Evolutionary conservation across 2,329 filamentous ascomycete species (phyloP), one percentile per base, ranked within the genome.

Genomic region (Dothistroma pini): DNA sequence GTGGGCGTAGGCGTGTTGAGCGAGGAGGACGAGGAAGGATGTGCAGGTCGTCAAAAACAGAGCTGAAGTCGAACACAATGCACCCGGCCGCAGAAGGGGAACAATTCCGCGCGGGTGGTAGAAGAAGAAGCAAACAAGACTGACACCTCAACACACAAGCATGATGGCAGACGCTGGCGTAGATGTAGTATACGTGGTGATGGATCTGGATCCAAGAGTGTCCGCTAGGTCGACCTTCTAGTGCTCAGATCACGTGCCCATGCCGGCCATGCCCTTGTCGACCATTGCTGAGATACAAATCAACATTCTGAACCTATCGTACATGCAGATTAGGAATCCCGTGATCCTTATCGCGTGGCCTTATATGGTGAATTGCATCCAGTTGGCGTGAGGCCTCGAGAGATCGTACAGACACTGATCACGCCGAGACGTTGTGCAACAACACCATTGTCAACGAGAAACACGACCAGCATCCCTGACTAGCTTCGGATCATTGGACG

Each of bases 1-100:
- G 65, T 41, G 60, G 59, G 38, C 54, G 54, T 56, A 56, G 61
- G 35, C 31, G 56, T 53, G 35, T 62, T 59, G 49, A 55, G 58
- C 50, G 64, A 21, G 12, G 48, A 21, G 10, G 48, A 6, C 29
- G 38, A 47, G 38, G 25, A 41, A 44, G 53, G 32, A 56, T 10
- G 9, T 3, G 53, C 35, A 34, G 29, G 35, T 19, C 21, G 53
- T 34, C 16, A n/a, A 44, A 44, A 44, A 44, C n/a, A 44, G n/a
- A 44, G 41, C 41, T 44, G 41, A 14, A 51, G 48, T 38, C 29
- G 54, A 48, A 48, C 19, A 51, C 48, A 51, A 31, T 51, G 54
- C 54, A 29, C 35, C 54, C 38, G 31, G 41, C 54, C 54, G 29
- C 22, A 21, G 34, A 47, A 38, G 21, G 53, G n/a, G 35, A 56